Base-by-base conservation (phyloP, 106 monocot genomes). In the Triglochin maritima region DNA sequence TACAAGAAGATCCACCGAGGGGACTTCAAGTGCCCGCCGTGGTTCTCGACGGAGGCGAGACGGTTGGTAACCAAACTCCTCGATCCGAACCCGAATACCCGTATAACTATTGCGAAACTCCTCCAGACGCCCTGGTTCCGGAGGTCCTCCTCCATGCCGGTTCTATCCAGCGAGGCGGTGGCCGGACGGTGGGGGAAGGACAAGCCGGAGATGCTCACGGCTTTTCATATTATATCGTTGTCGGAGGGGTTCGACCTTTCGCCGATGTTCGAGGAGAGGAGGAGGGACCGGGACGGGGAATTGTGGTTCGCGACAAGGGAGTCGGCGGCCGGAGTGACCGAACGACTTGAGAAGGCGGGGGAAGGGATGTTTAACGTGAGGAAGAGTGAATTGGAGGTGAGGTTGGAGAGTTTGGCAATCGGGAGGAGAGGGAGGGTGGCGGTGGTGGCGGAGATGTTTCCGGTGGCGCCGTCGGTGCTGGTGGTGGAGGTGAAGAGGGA, bases 221-320 rank as follows among this genome's bases (percentile, higher is more conserved):
- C 85, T 7, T 89, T 89, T 80, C 89, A 89, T 61, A 64, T 89
- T 9, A 89, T 89, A 11, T 85, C 85, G 2, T 64, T 89, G n/a
- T 89, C 89, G 4, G 74, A 83, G 17, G 89, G 89, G 17, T 85
- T 89, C 50, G 67, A 89, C 69, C 68, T 89, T 46, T 85, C 89
- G 16, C 79, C 81, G 11, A 64, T 89, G 41, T 86, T 85, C 63
- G 71, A 67, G 47, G 69, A 75, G 11, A 73, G 63, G 5, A 77
- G 50, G 12, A 61, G 16, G 29, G 64, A 53, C 60, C 62, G 68
- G 55, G 82, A 78, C 29, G 83, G 83, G 5, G 83, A 62, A 59
- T 74, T 80, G 73, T 41, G 84, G 56, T 83, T 84, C 46, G 86
- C 77, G 6, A 86, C 84, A 53, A 70, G 60, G 67, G 86, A 74